These are phyloP conservation scores for Alternaria solani DNA, from an alignment of 2,329 filamentous ascomycete species.

Conservation along the genomic window DNA sequence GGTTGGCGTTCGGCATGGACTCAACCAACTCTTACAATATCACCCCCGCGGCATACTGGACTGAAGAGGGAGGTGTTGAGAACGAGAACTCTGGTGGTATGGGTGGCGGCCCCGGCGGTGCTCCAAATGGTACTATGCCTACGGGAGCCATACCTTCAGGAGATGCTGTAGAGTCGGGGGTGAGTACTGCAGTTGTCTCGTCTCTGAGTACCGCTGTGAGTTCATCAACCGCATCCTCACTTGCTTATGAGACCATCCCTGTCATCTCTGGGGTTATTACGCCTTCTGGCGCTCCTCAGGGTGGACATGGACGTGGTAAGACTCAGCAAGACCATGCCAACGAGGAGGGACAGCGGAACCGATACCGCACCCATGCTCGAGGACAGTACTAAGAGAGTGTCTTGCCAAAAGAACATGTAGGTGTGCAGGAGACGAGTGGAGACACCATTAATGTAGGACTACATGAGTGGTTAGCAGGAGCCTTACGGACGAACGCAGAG, in stretches of 20 bases:
- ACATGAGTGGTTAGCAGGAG: not conserved
- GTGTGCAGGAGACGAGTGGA: conserved; percentile 11
- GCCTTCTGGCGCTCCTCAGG: conserved; percentile 8
- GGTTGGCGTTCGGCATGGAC: conserved; percentile 47
- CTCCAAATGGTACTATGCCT: conserved; percentile 11
- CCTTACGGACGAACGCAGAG: not conserved
- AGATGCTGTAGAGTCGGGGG: conserved; percentile 8
- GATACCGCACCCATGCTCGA: not conserved
- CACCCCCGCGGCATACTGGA: conserved; percentile 37
- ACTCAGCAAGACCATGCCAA: not conserved
- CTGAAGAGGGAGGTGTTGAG: conserved; percentile 39
- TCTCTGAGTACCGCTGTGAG: not conserved
- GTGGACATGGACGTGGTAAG: conserved; percentile 3
- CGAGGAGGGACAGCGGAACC: not conserved
- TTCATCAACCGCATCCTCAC: not conserved
- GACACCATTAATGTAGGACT: not conserved
- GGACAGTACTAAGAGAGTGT: not conserved
- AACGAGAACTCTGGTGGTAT: conserved; percentile 15
- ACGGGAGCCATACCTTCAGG: conserved; percentile 18
- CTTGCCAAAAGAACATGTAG: not conserved
- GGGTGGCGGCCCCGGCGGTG: not conserved
- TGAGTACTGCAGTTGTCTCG: too few species aligned
- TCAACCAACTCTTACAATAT: conserved; percentile 34
- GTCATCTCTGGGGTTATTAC: conserved; percentile 4
- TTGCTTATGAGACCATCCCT: not conserved